Conservation (phyloP, 2,329 filamentous ascomycete genomes). For the Trichothecium roseum region DNA sequence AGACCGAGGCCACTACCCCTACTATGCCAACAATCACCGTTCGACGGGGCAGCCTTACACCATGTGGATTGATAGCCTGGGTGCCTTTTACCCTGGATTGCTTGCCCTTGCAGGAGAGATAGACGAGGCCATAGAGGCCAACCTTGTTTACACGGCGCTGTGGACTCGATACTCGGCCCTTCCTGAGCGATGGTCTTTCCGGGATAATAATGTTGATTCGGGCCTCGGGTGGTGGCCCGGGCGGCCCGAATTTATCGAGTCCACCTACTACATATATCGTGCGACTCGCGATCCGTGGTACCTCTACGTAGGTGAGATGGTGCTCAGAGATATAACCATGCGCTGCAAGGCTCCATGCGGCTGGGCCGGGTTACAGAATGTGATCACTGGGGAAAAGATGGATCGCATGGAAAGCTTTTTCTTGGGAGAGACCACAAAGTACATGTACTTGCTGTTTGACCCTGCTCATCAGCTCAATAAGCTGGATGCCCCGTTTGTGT, state of each 20-base stretch:
- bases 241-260: constrained; percentile 93
- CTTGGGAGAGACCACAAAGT: constrained; percentile 90
- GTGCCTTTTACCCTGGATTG: constrained; percentile 88
- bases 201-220: constrained; percentile 72
- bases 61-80: constrained; percentile 93
- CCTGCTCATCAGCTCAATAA: constrained; percentile 77
- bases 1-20: constrained; percentile 65
- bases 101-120: constrained; percentile 78
- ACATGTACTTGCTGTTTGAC: constrained; percentile 86
- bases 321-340: constrained; percentile 74
- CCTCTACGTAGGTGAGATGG: constrained; percentile 92
- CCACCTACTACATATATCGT: constrained; percentile 89
- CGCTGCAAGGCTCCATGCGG: constrained; percentile 87
- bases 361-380: constrained; percentile 83
- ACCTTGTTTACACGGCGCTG: constrained; percentile 81
- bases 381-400: constrained; percentile 71
- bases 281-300: constrained; percentile 96
- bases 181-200: constrained; percentile 87
- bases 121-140: constrained; percentile 82
- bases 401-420: constrained; percentile 99
- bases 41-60: constrained; percentile 79
- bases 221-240: constrained; percentile 92
- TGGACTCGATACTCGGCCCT: constrained; percentile 94
- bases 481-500: constrained; percentile 79
- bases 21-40: constrained; percentile 85